Conservation (phyloP, 495 filamentous ascomycete species). For the Annulohypoxylon moriforme region DNA sequence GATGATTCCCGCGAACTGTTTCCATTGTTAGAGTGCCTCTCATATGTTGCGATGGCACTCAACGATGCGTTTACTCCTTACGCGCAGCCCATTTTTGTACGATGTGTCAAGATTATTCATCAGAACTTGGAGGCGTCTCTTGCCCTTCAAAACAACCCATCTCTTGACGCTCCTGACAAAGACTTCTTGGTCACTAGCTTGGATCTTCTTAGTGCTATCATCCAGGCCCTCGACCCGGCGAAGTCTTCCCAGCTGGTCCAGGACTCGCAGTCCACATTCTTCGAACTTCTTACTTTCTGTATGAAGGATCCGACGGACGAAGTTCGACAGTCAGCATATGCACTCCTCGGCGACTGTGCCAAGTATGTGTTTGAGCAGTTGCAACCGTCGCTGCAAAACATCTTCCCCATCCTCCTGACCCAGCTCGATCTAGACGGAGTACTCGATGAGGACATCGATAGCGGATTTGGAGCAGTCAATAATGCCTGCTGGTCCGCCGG, state of each 20-base stretch:
- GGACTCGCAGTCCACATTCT: slow-evolving; percentile 82
- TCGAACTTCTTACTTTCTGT: slow-evolving; percentile 88
- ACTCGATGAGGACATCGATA: slow-evolving; percentile 76
- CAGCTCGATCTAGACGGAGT: slow-evolving; percentile 86
- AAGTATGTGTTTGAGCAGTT: slow-evolving; percentile 93
- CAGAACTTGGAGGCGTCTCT: slow-evolving; percentile 84
- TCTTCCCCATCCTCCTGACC: slow-evolving; percentile 83
- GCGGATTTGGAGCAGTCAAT: slow-evolving; percentile 90
- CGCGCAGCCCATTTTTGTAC: slow-evolving; percentile 81
- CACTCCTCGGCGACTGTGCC: slow-evolving; percentile 93
- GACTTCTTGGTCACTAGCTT: slow-evolving; percentile 97
- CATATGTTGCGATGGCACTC: slow-evolving; percentile 91
- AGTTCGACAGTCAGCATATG: slow-evolving; percentile 95
- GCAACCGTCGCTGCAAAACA: slow-evolving; percentile 73
- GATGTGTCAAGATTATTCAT: slow-evolving; percentile 91
- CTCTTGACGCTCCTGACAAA: slow-evolving; percentile 87
- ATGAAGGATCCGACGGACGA: slow-evolving; percentile 94
- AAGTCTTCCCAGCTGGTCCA: slow-evolving; percentile 81
- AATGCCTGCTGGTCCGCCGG: slow-evolving; percentile 98
- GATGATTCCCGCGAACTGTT: slow-evolving; percentile 95
- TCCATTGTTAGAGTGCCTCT: slow-evolving; percentile 92
- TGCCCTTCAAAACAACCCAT: slow-evolving; percentile 68
- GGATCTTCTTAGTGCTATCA: slow-evolving; percentile 92
- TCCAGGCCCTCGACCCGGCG: slow-evolving; percentile 84
- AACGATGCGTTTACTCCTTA: slow-evolving; percentile 85